A percentile compares a stretch with the other conserved stretches of the same genome.
phyloP scores from a whole-genome alignment of 2,329 filamentous ascomycete species.

The Pyrenochaeta sp. region DNA sequence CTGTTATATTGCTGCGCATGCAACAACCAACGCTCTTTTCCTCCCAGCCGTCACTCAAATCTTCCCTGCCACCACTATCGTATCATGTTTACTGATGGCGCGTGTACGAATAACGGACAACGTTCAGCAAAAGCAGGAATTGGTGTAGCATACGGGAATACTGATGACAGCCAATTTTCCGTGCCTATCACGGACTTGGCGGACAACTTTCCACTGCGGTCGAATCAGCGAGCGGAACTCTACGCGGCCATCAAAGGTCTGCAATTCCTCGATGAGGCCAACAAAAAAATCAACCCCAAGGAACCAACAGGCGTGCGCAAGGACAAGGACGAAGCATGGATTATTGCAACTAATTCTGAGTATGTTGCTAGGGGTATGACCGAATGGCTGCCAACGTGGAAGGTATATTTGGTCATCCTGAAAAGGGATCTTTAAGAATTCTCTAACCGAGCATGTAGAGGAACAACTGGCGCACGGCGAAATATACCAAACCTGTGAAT shows the following conservation, averaged over 20 bases:
- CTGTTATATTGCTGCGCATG: slow-evolving; percentile 10
- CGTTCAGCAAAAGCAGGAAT: slow-evolving; percentile 14
- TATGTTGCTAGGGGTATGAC: slow-evolving; percentile 23
- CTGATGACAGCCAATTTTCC: slow-evolving; percentile 7
- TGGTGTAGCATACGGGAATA: slow-evolving; percentile 15
- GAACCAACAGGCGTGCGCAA: not conserved
- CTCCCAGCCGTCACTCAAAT: not conserved
- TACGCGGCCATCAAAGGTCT: slow-evolving; percentile 16
- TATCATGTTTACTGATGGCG: slow-evolving; percentile 20
- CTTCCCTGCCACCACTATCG: slow-evolving; percentile 9
- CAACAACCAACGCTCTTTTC: slow-evolving; percentile 2
- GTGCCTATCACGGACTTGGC: slow-evolving; percentile 12
- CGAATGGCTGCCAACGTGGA: slow-evolving; percentile 20
- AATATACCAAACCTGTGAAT: slow-evolving; percentile 8
- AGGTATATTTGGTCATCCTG: slow-evolving; percentile 6
- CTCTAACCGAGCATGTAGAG: slow-evolving; percentile 11
- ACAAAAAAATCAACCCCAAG: not conserved
- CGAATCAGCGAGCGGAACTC: slow-evolving; percentile 22
- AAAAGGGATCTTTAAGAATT: not conserved
- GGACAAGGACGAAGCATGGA: slow-evolving; percentile 1
- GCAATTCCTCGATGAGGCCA: slow-evolving; percentile 2
- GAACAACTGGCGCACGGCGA: slow-evolving; percentile 12
- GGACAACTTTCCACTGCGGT: slow-evolving; percentile 14
- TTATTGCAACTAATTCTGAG: slow-evolving; percentile 19
- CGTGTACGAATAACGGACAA: slow-evolving; percentile 17